Evolutionary conservation across 805 yeast species (phyloP).

Genomic region (Ogataea allantospora): DNA sequence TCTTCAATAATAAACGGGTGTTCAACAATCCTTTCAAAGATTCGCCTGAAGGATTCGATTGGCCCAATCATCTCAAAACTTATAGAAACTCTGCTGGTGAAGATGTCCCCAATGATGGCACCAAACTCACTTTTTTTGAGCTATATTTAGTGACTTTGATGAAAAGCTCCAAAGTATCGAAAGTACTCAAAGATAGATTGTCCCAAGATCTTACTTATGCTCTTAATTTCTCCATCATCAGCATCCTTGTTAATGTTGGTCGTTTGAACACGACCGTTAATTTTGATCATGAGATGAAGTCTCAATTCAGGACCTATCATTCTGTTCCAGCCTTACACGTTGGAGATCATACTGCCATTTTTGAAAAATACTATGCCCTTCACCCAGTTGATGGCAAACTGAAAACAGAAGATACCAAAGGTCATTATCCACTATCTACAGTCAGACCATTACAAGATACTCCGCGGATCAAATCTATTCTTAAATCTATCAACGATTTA

Average conservation of each 20-base stretch:
- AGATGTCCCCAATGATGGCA: constrained; percentile 29
- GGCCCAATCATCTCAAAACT: constrained; percentile 33
- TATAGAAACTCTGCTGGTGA: constrained; percentile 27
- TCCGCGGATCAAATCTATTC: constrained; percentile 84
- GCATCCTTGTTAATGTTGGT: constrained; percentile 86
- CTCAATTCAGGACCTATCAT: constrained; percentile 88
- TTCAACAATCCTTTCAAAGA: constrained; percentile 62
- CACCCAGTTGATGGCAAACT: constrained; percentile 17
- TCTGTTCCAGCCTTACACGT: constrained; percentile 88
- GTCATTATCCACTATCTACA: constrained; percentile 38
- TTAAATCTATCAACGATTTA: constrained; percentile 83
- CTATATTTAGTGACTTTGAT: constrained; percentile 79
- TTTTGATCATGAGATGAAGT: constrained; percentile 93
- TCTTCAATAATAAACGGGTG: constrained; percentile 60
- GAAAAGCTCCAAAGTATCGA: constrained; percentile 78
- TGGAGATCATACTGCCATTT: constrained; percentile 42
- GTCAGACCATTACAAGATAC: constrained; percentile 90
- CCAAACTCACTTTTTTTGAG: constrained; percentile 74
- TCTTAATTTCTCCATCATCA: constrained; percentile 38
- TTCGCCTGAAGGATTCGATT: constrained; percentile 35
- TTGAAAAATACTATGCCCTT: constrained; percentile 27
- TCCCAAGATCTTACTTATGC: constrained; percentile 51
- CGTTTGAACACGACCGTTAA: constrained; percentile 93
- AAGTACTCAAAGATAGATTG: constrained; percentile 75
- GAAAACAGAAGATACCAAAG: constrained; percentile 23